A percentile compares a stretch with the other conserved stretches of the same genome.
phyloP scores from a whole-genome alignment of 208 protist species.

The Herpetomonas tarakana region DNA sequence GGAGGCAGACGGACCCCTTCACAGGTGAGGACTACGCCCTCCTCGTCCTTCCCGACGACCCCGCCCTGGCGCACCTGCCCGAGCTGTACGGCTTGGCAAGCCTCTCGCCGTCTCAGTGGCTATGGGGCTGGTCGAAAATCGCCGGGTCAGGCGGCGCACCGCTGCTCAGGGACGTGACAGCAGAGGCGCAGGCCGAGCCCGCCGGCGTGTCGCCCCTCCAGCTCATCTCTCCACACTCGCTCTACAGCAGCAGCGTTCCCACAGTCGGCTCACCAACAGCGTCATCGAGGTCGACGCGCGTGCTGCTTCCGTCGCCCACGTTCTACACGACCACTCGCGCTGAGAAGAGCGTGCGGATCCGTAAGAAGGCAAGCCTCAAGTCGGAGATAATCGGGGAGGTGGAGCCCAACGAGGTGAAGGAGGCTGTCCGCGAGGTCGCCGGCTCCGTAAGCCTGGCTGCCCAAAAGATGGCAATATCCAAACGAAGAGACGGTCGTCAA shows the following conservation, averaged over 20 bases:
- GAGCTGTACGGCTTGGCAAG: slow-evolving; percentile 35
- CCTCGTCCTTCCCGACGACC: slow-evolving; percentile 36
- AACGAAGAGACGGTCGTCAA: too few relatives aligned
- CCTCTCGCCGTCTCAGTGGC: slow-evolving; percentile 26
- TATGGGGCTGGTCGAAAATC: slow-evolving; percentile 85
- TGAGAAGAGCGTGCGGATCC: slow-evolving; percentile 39
- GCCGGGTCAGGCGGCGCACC: slow-evolving; percentile 37
- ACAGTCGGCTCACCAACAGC: neutral
- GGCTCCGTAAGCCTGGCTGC: slow-evolving; percentile 7
- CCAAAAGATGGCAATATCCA: too few relatives aligned
- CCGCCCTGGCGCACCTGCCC: slow-evolving; percentile 15
- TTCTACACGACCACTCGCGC: slow-evolving; percentile 54
- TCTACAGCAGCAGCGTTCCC: neutral
- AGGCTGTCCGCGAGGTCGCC: slow-evolving; percentile 38
- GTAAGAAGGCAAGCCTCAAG: slow-evolving; percentile 33
- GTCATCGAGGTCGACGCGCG: neutral
- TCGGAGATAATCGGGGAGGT: slow-evolving; percentile 35
- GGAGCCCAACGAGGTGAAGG: slow-evolving; percentile 69
- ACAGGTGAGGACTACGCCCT: slow-evolving; percentile 64
- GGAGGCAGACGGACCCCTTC: slow-evolving; percentile 46
- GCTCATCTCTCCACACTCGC: neutral
- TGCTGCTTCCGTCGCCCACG: slow-evolving; percentile 23
- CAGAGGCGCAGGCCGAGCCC: neutral
- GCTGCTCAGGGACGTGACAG: slow-evolving; percentile 33
- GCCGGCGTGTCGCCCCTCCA: neutral